phyloP scores from a whole-genome alignment of 1,284 basidiomycete species.

The Cryptococcus sp. region DNA sequence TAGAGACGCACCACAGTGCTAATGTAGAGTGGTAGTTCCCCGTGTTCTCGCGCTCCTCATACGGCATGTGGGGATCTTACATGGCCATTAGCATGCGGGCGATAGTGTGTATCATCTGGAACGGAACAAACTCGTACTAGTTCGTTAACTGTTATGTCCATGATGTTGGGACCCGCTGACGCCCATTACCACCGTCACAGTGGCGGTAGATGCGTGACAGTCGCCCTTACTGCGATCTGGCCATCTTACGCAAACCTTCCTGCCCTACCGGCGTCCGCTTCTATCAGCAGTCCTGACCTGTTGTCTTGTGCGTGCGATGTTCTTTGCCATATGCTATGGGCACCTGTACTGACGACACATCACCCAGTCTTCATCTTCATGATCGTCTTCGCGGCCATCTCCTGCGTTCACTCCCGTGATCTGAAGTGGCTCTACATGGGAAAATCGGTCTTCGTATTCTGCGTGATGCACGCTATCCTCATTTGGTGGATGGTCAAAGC shows the following conservation, averaged over 20 bases:
- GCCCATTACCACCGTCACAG: neutral
- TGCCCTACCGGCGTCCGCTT: slow-evolving; percentile 21
- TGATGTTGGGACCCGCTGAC: neutral
- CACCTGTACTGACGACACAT: neutral
- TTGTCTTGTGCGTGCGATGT: slow-evolving; percentile 55
- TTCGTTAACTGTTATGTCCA: slow-evolving; percentile 9
- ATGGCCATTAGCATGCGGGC: slow-evolving; percentile 21
- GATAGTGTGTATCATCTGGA: slow-evolving; percentile 35
- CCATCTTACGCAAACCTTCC: slow-evolving; percentile 23
- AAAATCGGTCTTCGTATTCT: slow-evolving; percentile 15
- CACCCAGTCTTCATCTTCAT: slow-evolving; percentile 65
- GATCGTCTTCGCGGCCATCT: slow-evolving; percentile 59
- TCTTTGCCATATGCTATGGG: neutral
- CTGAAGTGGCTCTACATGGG: slow-evolving; percentile 65
- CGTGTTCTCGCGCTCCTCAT: slow-evolving; percentile 14
- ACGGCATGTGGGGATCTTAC: slow-evolving; percentile 25
- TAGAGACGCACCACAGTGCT: neutral
- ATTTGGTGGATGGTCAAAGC: slow-evolving; percentile 25
- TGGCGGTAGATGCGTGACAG: slow-evolving; percentile 32
- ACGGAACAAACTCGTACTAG: slow-evolving; percentile 37
- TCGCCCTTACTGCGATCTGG: slow-evolving; percentile 30
- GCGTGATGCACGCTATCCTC: slow-evolving; percentile 18
- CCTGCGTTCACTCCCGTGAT: slow-evolving; percentile 70
- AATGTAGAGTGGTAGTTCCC: slow-evolving; percentile 10
- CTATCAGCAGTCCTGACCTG: slow-evolving; percentile 54